These are phyloP conservation scores for Orychophragmus violaceus DNA, from an alignment of 345 rosid genomes.

Conservation along the genomic window DNA sequence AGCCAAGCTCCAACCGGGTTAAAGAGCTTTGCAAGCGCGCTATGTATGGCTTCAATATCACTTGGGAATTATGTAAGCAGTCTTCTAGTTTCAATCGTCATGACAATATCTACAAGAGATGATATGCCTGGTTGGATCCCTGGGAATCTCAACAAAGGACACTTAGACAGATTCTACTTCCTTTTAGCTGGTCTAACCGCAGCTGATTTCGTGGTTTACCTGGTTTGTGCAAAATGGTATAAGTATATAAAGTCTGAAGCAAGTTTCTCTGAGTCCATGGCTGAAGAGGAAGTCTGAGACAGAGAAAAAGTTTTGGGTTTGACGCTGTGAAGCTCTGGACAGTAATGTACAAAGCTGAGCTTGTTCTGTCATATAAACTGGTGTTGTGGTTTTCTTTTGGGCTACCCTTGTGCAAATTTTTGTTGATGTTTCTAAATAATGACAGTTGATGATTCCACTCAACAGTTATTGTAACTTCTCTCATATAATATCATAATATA, in stretches of 20 bases:
- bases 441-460: constrained; percentile 10
- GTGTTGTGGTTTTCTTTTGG: neutral
- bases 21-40: constrained; percentile 94
- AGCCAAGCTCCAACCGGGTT: constrained; percentile 85
- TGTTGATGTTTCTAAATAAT: constrained; percentile 11
- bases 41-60: constrained; percentile 94
- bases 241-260: constrained; percentile 54
- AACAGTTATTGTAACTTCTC: neutral
- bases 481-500: neutral
- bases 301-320: neutral
- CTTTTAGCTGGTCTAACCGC: constrained; percentile 74
- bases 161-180: constrained; percentile 84
- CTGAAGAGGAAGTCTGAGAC: constrained; percentile 21
- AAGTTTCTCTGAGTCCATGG: constrained; percentile 20
- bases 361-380: constrained; percentile 13
- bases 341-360: constrained; percentile 25
- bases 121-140: constrained; percentile 96
- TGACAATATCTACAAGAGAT: constrained; percentile 64
- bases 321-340: constrained; percentile 25
- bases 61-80: constrained; percentile 92
- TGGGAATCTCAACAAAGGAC: constrained; percentile 81
- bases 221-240: constrained; percentile 71
- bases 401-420: constrained; percentile 7
- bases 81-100: constrained; percentile 71
- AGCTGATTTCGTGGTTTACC: constrained; percentile 55